Evolutionary conservation across 1,284 basidiomycete species (phyloP).

Genomic region (Trametes versicolor): DNA sequence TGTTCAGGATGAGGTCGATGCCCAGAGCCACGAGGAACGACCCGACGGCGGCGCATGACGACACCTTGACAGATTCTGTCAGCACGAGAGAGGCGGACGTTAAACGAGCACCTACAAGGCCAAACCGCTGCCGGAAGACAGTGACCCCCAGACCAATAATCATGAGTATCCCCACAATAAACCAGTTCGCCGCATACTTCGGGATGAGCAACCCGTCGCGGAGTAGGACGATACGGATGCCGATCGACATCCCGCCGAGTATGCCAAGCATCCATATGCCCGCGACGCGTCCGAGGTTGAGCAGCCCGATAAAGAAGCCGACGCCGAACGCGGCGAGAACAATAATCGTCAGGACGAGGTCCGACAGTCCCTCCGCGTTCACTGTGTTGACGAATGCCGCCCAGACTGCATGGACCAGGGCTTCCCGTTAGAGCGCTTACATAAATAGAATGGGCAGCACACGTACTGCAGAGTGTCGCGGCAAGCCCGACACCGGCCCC

Average conservation of each 20-base stretch:
- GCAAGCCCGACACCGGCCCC: constrained; percentile 62
- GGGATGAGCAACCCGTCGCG: constrained; percentile 58
- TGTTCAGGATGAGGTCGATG: constrained; percentile 63
- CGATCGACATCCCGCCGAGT: constrained; percentile 64
- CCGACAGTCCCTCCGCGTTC: constrained; percentile 56
- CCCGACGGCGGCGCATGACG: constrained; percentile 64
- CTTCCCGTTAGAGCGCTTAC: neutral
- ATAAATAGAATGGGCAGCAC: neutral
- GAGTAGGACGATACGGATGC: constrained; percentile 63
- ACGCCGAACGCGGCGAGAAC: constrained; percentile 58
- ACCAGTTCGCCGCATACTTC: constrained; percentile 58
- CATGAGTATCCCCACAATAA: constrained; percentile 56
- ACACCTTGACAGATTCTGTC: constrained; percentile 50
- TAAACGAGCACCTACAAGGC: constrained; percentile 56
- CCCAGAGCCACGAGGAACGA: constrained; percentile 66
- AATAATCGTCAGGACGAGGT: constrained; percentile 59
- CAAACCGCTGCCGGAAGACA: constrained; percentile 55
- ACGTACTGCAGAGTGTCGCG: constrained; percentile 59
- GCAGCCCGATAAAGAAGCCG: constrained; percentile 61
- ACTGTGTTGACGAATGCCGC: constrained; percentile 67
- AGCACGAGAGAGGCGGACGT: constrained; percentile 19
- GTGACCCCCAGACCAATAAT: constrained; percentile 52
- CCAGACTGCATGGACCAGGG: constrained; percentile 55
- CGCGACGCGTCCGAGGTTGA: constrained; percentile 56
- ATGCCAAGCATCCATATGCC: constrained; percentile 58